Conservation (phyloP, 805 yeast genomes). For the Cyberlindnera galapagoensis region DNA sequence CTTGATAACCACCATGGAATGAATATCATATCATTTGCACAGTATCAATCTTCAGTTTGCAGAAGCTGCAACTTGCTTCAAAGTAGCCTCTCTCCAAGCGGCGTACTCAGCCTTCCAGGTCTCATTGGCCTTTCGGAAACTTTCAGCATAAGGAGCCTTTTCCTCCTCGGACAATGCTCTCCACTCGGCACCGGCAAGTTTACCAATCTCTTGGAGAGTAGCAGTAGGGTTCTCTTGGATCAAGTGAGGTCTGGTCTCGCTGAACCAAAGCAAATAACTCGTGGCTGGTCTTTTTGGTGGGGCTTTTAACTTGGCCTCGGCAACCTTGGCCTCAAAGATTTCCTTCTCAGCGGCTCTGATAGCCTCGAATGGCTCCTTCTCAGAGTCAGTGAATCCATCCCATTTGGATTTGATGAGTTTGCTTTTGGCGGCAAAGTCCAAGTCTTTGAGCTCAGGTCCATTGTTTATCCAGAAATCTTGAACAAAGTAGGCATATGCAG, state of each 20-base stretch:
- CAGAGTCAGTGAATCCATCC: conserved; percentile 10
- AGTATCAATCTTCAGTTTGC: conserved; percentile 6
- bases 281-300: conserved; percentile 22
- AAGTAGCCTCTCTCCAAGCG: conserved; percentile 30
- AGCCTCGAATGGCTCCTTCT: conserved; percentile 8
- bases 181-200: conserved; percentile 88
- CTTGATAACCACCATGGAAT: too few species aligned
- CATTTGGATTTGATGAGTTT: conserved; percentile 8
- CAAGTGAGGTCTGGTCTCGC: conserved; percentile 9
- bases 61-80: neutral
- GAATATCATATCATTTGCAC: neutral
- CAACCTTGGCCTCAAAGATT: conserved; percentile 14
- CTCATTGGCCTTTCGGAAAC: conserved; percentile 22
- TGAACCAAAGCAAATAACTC: conserved; percentile 13
- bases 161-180: conserved; percentile 68
- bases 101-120: conserved; percentile 30
- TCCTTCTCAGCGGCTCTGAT: conserved; percentile 11
- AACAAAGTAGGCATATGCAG: conserved; percentile 12
- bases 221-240: conserved; percentile 13
- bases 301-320: conserved; percentile 7
- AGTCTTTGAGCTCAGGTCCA: conserved; percentile 9
- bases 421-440: conserved; percentile 12
- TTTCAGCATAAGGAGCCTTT: conserved; percentile 41
- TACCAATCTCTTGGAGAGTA: conserved; percentile 31
- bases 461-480: conserved; percentile 9